Percentiles rank a stretch among this genome's conserved stretches.
phyloP scores from a whole-genome alignment of 2,329 filamentous ascomycete species.

The Periconia sp. region DNA sequence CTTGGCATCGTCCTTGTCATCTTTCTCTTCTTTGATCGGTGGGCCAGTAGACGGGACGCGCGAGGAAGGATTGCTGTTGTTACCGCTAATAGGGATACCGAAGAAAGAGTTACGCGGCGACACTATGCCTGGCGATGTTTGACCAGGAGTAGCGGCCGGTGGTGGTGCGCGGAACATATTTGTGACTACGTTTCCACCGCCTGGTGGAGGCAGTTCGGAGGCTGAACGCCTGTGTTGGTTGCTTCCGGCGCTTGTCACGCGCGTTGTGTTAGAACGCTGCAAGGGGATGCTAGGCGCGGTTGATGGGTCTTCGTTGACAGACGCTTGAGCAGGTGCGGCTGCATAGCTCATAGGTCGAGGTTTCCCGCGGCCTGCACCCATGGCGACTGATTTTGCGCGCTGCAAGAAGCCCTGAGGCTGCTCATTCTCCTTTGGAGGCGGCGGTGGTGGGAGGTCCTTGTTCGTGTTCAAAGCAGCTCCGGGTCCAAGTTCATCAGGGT shows the following conservation, averaged over 20 bases:
- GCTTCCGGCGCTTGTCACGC: conserved; percentile 38
- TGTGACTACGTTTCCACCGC: conserved; percentile 77
- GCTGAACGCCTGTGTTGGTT: conserved; percentile 51
- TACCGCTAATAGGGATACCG: conserved; percentile 48
- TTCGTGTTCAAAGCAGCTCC: conserved; percentile 61
- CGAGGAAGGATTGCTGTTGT: conserved; percentile 52
- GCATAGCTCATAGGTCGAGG: conserved; percentile 54
- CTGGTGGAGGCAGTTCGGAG: conserved; percentile 52
- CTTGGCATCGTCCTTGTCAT: conserved; percentile 21
- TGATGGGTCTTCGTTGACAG: conserved; percentile 65
- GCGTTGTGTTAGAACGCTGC: conserved; percentile 60
- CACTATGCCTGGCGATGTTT: conserved; percentile 54
- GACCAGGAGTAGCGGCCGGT: conserved; percentile 42
- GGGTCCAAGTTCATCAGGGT: conserved; percentile 52
- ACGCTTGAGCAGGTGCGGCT: conserved; percentile 33
- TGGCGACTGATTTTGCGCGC: conserved; percentile 64
- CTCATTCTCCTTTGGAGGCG: conserved; percentile 61
- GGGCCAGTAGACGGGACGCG: conserved; percentile 45
- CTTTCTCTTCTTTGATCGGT: conserved; percentile 31
- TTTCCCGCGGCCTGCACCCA: conserved; percentile 50
- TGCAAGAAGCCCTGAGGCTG: conserved; percentile 57
- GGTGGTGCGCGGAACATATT: conserved; percentile 84
- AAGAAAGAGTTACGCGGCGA: conserved; percentile 48
- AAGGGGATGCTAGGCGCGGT: conserved; percentile 80
- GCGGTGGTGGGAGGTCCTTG: conserved; percentile 85